These are phyloP conservation scores for Yueomyces sp. DNA, from an alignment of 805 yeast species.

Conservation along the genomic window DNA sequence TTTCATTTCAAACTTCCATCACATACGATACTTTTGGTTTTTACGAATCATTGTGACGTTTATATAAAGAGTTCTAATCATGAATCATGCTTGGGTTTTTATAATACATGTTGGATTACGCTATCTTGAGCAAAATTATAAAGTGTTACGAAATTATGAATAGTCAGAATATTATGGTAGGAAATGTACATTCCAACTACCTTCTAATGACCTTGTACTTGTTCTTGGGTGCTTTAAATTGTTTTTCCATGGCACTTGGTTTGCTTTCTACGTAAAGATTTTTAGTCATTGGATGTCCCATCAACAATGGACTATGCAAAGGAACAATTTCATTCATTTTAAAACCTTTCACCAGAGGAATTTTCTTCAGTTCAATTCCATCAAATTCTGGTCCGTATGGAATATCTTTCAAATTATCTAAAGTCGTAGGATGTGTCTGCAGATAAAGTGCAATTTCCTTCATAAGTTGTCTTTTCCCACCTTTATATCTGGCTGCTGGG, in stretches of 20 bases:
- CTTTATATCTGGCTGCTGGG: constrained; percentile 8
- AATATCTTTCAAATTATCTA: constrained; percentile 45
- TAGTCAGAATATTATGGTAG: too few relatives aligned
- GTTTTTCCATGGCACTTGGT: constrained; percentile 22
- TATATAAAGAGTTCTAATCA: too few relatives aligned
- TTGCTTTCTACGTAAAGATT: constrained; percentile 43
- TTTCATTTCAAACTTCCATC: too few relatives aligned
- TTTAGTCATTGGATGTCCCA: constrained; percentile 76
- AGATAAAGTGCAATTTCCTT: constrained; percentile 47
- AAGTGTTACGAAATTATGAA: too few relatives aligned
- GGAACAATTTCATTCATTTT: constrained; percentile 82
- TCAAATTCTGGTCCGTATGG: constrained; percentile 55
- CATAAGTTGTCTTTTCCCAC: constrained; percentile 55
- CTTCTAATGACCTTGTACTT: constrained; percentile 23
- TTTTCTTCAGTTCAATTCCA: constrained; percentile 39
- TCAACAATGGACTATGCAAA: constrained; percentile 63
- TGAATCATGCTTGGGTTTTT: too few relatives aligned
- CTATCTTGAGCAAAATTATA: too few relatives aligned
- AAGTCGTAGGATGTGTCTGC: constrained; percentile 54
- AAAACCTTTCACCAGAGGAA: constrained; percentile 78
- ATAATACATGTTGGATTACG: too few relatives aligned
- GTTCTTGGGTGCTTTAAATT: constrained; percentile 19
- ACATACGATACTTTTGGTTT: too few relatives aligned
- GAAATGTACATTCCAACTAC: constrained; percentile 2
- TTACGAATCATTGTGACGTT: too few relatives aligned